These are phyloP conservation scores for Suhomyces faveliae DNA, from an alignment of 805 yeast species.

Conservation along the genomic window DNA sequence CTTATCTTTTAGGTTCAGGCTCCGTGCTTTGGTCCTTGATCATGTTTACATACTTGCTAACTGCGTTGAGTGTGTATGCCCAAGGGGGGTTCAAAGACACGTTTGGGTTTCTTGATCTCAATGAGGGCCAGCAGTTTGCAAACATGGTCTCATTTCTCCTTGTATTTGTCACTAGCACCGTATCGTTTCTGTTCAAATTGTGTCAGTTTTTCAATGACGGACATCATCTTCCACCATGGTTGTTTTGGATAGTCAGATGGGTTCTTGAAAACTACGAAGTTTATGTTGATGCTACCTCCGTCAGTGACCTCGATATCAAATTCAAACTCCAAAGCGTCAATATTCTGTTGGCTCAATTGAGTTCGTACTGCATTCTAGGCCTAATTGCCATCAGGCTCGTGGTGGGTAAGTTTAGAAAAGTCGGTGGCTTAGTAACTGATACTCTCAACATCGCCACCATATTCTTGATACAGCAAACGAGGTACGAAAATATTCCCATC, in stretches of 20 bases:
- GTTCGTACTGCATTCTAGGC: slow-evolving; percentile 24
- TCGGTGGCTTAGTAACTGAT: slow-evolving; percentile 33
- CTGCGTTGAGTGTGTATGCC: slow-evolving; percentile 17
- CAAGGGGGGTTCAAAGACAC: slow-evolving; percentile 28
- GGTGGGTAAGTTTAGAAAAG: slow-evolving; percentile 20
- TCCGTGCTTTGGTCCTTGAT: slow-evolving; percentile 50
- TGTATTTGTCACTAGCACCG: slow-evolving; percentile 44
- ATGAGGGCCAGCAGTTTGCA: slow-evolving; percentile 17
- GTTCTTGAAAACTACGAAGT: slow-evolving; percentile 30
- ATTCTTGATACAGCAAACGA: slow-evolving; percentile 54
- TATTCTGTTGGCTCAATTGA: slow-evolving; percentile 26
- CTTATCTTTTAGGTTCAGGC: slow-evolving; percentile 34
- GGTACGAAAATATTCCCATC: slow-evolving; percentile 55
- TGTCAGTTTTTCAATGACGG: slow-evolving; percentile 55
- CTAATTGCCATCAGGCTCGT: slow-evolving; percentile 31
- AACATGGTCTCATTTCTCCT: slow-evolving; percentile 42
- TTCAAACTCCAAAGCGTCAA: slow-evolving; percentile 22
- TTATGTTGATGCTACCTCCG: slow-evolving; percentile 14
- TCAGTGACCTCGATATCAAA: slow-evolving; percentile 9
- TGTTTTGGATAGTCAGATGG: slow-evolving; percentile 23
- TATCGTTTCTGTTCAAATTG: slow-evolving; percentile 55
- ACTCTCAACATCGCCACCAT: slow-evolving; percentile 36
- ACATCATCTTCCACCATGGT: slow-evolving; percentile 47
- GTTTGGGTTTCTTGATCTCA: slow-evolving; percentile 12
- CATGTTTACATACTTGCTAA: slow-evolving; percentile 34